These are phyloP conservation scores for Sclerotinia glacialis DNA, from an alignment of 2,329 filamentous ascomycete species.

Conservation along the genomic window DNA sequence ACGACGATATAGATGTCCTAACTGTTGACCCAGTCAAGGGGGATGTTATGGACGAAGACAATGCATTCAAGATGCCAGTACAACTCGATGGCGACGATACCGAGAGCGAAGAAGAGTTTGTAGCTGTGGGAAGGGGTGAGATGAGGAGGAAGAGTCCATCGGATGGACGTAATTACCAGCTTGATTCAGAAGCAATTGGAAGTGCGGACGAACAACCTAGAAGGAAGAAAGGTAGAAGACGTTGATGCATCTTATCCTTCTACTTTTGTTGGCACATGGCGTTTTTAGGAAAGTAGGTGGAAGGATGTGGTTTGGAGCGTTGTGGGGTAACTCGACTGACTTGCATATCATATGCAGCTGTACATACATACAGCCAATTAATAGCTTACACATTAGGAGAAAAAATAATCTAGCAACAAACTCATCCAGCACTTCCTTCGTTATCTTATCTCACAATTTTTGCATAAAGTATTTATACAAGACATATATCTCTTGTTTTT, in stretches of 20 bases:
- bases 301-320: conserved; percentile 9
- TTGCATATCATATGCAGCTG: conserved; percentile 21
- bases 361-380: conserved; percentile 13
- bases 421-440: conserved; percentile 8
- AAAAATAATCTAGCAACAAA: conserved; percentile 13
- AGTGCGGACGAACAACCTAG: conserved; percentile 41
- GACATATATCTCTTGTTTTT: background rate
- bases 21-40: conserved; percentile 67
- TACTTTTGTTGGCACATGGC: background rate
- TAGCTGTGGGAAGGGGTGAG: conserved; percentile 69
- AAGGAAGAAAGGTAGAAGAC: conserved; percentile 31
- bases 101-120: conserved; percentile 89
- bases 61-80: conserved; percentile 85
- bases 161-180: conserved; percentile 65
- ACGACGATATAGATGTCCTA: conserved; percentile 89
- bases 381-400: conserved; percentile 22
- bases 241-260: conserved; percentile 19
- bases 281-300: conserved; percentile 4
- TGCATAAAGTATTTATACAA: conserved; percentile 6
- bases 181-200: conserved; percentile 49
- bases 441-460: conserved; percentile 21
- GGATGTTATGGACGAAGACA: conserved; percentile 54
- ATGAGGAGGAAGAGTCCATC: conserved; percentile 84
- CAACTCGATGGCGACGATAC: conserved; percentile 90
- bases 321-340: conserved; percentile 18